Percentiles rank a stretch among this genome's conserved stretches.
phyloP scores from a whole-genome alignment of 2,329 filamentous ascomycete genomes.

The Plectosphaerella sp. region DNA sequence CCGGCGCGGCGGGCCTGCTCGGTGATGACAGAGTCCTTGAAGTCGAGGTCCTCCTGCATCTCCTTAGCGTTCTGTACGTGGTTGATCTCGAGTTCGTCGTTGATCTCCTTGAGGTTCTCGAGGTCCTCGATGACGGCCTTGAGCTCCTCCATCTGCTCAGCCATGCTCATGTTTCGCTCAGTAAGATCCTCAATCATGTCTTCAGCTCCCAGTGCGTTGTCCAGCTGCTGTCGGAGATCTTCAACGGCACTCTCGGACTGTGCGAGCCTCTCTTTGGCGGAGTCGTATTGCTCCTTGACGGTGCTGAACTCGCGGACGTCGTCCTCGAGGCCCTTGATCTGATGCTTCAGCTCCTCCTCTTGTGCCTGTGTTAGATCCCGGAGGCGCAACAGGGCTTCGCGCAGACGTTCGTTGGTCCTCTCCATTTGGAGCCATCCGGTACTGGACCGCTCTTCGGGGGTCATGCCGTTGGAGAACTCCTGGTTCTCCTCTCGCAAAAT shows the following conservation, averaged over 20 bases:
- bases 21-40: conserved; percentile 77
- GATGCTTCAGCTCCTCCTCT: conserved; percentile 71
- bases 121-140: conserved; percentile 80
- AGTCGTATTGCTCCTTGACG: conserved; percentile 65
- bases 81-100: conserved; percentile 90
- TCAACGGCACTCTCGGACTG: conserved; percentile 72
- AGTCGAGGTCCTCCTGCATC: conserved; percentile 88
- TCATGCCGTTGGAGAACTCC: conserved; percentile 79
- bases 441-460: conserved; percentile 79
- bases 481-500: conserved; percentile 82
- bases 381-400: conserved; percentile 77
- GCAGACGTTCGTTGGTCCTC: conserved; percentile 79
- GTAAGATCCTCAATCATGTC: conserved; percentile 92
- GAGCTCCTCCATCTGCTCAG: conserved; percentile 79
- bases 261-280: conserved; percentile 67
- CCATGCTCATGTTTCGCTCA: conserved; percentile 78
- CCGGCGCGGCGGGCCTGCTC: conserved; percentile 71
- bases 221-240: conserved; percentile 85
- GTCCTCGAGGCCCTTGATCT: conserved; percentile 69
- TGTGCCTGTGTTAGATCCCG: conserved; percentile 84
- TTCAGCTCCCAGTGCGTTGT: conserved; percentile 82
- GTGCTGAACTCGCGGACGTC: conserved; percentile 64
- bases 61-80: conserved; percentile 92
- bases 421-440: conserved; percentile 91
- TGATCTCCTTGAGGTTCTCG: conserved; percentile 85